A percentile compares a stretch with the other conserved stretches of the same genome.
phyloP scores from a whole-genome alignment of 129 eudicot species.

The Cynara cardunculus region DNA sequence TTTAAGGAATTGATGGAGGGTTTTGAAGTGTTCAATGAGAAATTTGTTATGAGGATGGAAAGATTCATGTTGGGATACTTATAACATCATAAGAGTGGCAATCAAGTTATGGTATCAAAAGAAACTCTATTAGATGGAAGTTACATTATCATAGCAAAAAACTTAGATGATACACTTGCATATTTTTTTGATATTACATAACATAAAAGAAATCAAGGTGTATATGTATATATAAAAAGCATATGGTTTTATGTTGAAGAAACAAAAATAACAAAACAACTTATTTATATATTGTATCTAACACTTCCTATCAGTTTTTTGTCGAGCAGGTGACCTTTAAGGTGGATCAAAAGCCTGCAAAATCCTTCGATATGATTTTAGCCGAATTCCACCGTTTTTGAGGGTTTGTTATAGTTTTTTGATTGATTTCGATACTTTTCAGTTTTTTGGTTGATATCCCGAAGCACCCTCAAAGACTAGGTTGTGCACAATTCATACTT shows the following conservation, averaged over 20 bases:
- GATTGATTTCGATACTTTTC: too few species aligned
- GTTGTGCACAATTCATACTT: too few species aligned
- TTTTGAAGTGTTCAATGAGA: constrained; percentile 9
- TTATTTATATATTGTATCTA: not conserved
- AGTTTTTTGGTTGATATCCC: too few species aligned
- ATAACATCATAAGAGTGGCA: constrained; percentile 22
- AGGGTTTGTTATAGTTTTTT: too few species aligned
- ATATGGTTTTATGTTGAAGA: not conserved
- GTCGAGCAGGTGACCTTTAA: too few species aligned
- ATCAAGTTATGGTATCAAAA: constrained; percentile 8
- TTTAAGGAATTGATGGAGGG: constrained; percentile 3
- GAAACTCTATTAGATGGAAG: not conserved
- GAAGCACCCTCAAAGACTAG: too few species aligned
- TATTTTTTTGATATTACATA: not conserved
- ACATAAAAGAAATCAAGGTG: not conserved
- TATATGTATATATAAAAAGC: not conserved
- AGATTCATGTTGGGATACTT: constrained; percentile 25
- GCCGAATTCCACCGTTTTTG: too few species aligned
- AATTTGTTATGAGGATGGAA: constrained; percentile 17
- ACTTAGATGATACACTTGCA: not conserved
- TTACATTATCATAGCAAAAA: not conserved
- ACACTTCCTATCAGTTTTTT: not conserved
- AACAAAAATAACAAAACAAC: not conserved
- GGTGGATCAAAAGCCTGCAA: too few species aligned
- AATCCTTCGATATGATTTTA: too few species aligned